Evolutionary conservation across 179 eudicot species (phyloP).

Genomic region (Corrigiola litoralis): DNA sequence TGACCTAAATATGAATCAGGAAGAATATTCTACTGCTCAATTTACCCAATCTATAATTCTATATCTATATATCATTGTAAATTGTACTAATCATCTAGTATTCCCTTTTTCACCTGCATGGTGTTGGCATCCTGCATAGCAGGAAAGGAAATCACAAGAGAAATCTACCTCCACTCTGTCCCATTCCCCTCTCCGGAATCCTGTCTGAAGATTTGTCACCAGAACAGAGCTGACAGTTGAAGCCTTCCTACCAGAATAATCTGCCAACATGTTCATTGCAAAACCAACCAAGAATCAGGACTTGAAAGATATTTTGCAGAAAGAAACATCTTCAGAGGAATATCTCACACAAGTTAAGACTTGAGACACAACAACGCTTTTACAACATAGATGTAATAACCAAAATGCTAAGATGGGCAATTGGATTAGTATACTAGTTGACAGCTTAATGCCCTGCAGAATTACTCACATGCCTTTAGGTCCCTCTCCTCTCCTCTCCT

Average conservation of each 20-base stretch:
- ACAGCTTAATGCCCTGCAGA: not conserved
- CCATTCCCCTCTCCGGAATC: slow-evolving; percentile 70
- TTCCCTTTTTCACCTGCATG: not conserved
- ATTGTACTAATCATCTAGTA: too few relatives aligned
- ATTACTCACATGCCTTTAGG: not conserved
- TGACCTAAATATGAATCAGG: not conserved
- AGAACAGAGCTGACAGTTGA: slow-evolving; percentile 85
- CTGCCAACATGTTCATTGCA: slow-evolving; percentile 27
- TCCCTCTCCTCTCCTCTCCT: not conserved
- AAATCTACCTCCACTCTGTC: slow-evolving; percentile 79
- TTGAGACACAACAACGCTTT: too few relatives aligned
- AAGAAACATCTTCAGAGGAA: not conserved
- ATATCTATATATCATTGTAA: too few relatives aligned
- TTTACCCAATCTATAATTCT: not conserved
- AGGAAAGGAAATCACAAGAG: slow-evolving; percentile 1
- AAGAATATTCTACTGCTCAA: not conserved
- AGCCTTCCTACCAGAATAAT: slow-evolving; percentile 71
- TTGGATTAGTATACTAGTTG: not conserved
- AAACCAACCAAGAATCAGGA: not conserved
- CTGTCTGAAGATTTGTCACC: slow-evolving; percentile 79
- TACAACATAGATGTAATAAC: not conserved
- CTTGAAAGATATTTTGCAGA: not conserved
- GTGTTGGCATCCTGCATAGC: not conserved
- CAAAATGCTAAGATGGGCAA: not conserved
- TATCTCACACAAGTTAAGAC: not conserved